Conservation (phyloP, 805 yeast species). For the Lipomyces orientalis region DNA sequence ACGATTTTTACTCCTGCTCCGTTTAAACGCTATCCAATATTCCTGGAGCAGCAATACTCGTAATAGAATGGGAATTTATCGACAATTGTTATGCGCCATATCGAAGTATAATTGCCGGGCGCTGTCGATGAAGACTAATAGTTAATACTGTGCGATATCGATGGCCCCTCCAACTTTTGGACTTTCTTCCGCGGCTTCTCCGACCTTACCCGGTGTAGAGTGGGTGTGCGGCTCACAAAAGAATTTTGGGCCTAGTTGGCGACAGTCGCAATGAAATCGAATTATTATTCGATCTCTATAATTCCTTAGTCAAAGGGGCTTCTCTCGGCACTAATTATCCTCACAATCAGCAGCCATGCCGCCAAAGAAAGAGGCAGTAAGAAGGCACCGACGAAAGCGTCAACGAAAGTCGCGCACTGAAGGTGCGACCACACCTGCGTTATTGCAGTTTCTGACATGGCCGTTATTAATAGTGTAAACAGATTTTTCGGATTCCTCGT, state of each 20-base stretch:
- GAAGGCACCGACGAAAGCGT: conserved; percentile 28
- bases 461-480: conserved; percentile 1
- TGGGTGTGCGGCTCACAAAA: too few species aligned
- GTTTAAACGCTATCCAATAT: neutral
- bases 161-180: too few species aligned
- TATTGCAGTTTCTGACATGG: neutral
- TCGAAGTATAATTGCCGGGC: neutral
- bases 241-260: too few species aligned
- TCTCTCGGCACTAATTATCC: neutral
- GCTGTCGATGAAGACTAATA: neutral
- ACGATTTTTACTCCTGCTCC: neutral
- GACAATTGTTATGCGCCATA: neutral
- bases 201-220: too few species aligned
- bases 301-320: neutral
- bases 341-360: neutral
- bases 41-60: neutral
- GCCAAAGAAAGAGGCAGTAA: neutral
- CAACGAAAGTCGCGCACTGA: conserved; percentile 34
- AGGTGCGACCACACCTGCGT: conserved; percentile 13
- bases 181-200: too few species aligned
- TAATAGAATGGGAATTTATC: neutral
- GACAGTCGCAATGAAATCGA: too few species aligned
- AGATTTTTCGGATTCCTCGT: conserved; percentile 23
- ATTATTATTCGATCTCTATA: neutral
- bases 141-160: too few species aligned